Evolutionary conservation across 805 yeast genomes (phyloP).

Genomic region (Saturnispora quitensis): DNA sequence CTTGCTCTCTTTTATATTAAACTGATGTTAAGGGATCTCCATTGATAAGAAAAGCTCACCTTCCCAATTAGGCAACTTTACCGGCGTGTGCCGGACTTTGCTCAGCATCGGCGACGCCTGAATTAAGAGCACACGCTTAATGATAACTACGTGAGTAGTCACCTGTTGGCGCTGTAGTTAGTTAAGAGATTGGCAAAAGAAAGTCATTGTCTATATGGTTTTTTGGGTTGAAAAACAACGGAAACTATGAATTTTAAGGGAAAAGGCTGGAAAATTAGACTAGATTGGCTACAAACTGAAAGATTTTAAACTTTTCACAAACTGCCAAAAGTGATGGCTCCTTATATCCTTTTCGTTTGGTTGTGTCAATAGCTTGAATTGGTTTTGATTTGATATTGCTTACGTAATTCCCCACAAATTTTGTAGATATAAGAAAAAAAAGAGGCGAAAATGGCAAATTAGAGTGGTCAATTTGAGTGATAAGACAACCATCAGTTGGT

Average conservation of each 20-base stretch:
- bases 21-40: background rate
- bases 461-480: background rate
- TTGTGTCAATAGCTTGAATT: background rate
- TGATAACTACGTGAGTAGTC: background rate
- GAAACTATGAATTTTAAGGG: too few relatives aligned
- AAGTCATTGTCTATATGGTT: too few relatives aligned
- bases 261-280: too few relatives aligned
- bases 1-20: background rate
- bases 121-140: background rate
- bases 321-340: too few relatives aligned
- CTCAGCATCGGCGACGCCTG: background rate
- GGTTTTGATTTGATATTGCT: background rate
- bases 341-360: background rate
- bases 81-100: background rate
- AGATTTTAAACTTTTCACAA: too few relatives aligned
- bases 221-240: too few relatives aligned
- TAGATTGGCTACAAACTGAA: too few relatives aligned
- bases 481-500: background rate
- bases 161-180: too few relatives aligned
- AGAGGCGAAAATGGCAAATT: background rate
- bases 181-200: too few relatives aligned
- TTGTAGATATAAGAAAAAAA: background rate
- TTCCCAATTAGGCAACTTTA: background rate
- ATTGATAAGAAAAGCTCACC: background rate
- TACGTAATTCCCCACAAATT: background rate